Conservation (phyloP, 495 filamentous ascomycete species). For the Neurospora sp. region DNA sequence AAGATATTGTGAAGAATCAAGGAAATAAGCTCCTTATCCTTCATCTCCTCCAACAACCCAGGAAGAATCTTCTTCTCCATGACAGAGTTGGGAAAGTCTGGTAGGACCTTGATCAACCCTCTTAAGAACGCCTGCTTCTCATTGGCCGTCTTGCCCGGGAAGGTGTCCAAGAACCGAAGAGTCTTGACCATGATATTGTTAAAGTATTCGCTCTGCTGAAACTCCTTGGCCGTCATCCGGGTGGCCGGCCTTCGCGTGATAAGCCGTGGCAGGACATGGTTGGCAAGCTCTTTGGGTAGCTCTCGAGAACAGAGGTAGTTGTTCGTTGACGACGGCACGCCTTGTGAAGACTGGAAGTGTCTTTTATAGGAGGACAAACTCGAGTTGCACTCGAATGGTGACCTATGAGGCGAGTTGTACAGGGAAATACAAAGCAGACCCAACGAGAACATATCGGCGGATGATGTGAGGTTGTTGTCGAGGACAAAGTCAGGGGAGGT, state of each 20-base stretch:
- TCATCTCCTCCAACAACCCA: conserved; percentile 79
- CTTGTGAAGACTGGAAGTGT: conserved; percentile 62
- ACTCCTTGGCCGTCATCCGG: conserved; percentile 79
- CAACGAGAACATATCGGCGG: conserved; percentile 86
- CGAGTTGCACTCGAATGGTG: conserved; percentile 70
- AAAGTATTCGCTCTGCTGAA: conserved; percentile 89
- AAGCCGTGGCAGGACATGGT: conserved; percentile 65
- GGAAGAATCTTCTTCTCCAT: conserved; percentile 91
- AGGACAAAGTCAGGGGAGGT: conserved; percentile 88
- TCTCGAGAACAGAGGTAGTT: conserved; percentile 72
- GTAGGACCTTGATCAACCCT: conserved; percentile 73
- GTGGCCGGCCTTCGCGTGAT: conserved; percentile 80
- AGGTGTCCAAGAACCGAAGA: conserved; percentile 81
- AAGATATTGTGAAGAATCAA: conserved; percentile 85
- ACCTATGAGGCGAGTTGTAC: conserved; percentile 85
- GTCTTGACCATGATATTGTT: conserved; percentile 94
- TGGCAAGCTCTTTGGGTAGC: conserved; percentile 67
- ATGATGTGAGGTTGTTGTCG: conserved; percentile 68
- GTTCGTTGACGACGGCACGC: conserved; percentile 66
- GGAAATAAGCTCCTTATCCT: conserved; percentile 76
- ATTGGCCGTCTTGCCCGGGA: conserved; percentile 82
- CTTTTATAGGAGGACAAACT: conserved; percentile 75
- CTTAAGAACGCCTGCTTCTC: conserved; percentile 90
- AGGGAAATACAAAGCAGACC: conserved; percentile 81
- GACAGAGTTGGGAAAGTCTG: conserved; percentile 84